Conservation (phyloP, 2,329 filamentous ascomycete species). For the Cytospora paraplurivora region DNA sequence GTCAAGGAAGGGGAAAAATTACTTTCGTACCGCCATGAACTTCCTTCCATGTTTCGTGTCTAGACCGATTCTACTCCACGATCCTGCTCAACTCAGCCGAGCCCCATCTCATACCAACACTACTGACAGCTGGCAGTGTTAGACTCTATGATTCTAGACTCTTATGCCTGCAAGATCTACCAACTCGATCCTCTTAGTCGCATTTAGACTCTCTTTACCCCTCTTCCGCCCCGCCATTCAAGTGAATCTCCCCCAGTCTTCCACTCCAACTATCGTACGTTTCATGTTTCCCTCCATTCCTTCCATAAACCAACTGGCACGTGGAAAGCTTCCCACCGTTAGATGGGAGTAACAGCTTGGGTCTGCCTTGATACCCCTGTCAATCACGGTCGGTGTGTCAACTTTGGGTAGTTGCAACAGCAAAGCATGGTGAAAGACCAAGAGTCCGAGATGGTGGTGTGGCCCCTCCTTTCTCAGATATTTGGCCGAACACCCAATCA, state of each 20-base stretch:
- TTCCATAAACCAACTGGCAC: background rate
- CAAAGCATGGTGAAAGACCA: constrained; percentile 7
- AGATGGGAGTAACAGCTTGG: background rate
- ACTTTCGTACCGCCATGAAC: background rate
- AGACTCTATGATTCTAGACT: background rate
- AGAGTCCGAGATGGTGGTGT: constrained; percentile 15
- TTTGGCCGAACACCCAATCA: constrained; percentile 14
- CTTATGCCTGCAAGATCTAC: constrained; percentile 8
- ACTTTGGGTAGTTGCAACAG: background rate
- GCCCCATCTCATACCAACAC: background rate
- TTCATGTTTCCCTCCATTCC: too few relatives aligned
- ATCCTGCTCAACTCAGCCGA: constrained; percentile 16
- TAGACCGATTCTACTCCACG: constrained; percentile 6
- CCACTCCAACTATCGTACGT: background rate
- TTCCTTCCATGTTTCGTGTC: background rate
- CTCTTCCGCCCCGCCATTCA: background rate
- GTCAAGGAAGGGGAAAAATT: background rate
- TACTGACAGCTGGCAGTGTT: background rate
- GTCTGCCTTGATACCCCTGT: background rate
- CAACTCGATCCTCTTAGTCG: background rate
- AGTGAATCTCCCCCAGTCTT: background rate
- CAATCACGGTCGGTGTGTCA: constrained; percentile 15
- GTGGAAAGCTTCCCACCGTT: too few relatives aligned
- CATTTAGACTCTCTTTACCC: background rate
- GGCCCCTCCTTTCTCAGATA: constrained; percentile 1